These are phyloP conservation scores for Pachysandra terminalis DNA, from an alignment of 164 flowering plant genomes.

Conservation along the genomic window DNA sequence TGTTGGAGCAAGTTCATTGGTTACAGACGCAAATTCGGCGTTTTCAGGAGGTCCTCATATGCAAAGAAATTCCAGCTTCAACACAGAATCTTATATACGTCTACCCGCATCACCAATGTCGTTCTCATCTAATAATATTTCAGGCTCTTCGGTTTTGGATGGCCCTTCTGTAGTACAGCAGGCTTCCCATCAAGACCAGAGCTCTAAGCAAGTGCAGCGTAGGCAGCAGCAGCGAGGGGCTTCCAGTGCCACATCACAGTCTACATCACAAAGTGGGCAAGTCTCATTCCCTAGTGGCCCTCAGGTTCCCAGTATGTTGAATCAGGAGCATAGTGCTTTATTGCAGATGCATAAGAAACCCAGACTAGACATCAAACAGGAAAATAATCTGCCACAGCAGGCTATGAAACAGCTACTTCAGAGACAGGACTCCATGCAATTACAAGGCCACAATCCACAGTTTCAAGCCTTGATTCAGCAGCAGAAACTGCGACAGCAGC, in stretches of 20 bases:
- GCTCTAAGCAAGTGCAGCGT: constrained; percentile 46
- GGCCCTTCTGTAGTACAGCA: constrained; percentile 71
- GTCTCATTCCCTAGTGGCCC: constrained; percentile 37
- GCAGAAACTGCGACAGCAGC: constrained; percentile 23
- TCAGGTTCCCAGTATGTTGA: constrained; percentile 38
- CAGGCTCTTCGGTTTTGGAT: constrained; percentile 81
- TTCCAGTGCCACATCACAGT: constrained; percentile 75
- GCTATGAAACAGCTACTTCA: constrained; percentile 51
- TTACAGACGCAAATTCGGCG: constrained; percentile 93
- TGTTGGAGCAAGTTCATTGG: constrained; percentile 92
- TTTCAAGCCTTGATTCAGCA: not conserved
- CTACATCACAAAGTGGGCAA: constrained; percentile 50
- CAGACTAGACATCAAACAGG: constrained; percentile 77
- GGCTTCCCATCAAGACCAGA: constrained; percentile 64
- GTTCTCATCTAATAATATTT: constrained; percentile 81
- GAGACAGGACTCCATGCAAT: not conserved
- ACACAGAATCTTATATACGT: constrained; percentile 73
- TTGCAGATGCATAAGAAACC: constrained; percentile 80
- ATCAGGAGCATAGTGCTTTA: constrained; percentile 54
- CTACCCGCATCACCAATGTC: constrained; percentile 93
- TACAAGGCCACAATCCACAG: not conserved
- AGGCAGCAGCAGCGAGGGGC: constrained; percentile 61
- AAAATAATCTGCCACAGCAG: constrained; percentile 74
- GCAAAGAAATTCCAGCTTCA: constrained; percentile 94
- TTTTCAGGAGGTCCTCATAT: constrained; percentile 90